A percentile compares a stretch with the other conserved stretches of the same genome.
Conservation (phyloP, 78 protist genomes). For the Tieghemostelium lacteum region DNA sequence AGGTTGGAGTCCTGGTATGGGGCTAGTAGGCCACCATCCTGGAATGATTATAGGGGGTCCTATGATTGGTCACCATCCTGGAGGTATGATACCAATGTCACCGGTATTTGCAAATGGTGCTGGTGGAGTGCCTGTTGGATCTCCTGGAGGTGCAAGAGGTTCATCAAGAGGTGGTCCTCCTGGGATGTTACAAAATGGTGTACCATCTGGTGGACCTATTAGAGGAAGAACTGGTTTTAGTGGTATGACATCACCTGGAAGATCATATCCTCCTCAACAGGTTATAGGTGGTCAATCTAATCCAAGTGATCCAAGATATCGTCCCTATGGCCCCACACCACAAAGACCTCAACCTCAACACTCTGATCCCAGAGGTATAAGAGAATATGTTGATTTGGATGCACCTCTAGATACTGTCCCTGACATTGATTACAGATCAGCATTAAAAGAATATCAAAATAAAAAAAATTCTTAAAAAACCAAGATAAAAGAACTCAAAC, state of each 20-base stretch:
- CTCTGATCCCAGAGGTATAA: conserved; percentile 64
- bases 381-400: conserved; percentile 76
- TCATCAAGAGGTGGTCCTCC: conserved; percentile 9
- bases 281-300: neutral
- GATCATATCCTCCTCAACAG: conserved; percentile 1
- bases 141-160: conserved; percentile 26
- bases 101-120: neutral
- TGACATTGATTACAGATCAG: conserved; percentile 65
- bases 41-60: conserved; percentile 7
- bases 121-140: neutral
- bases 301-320: conserved; percentile 23
- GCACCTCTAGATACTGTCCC: conserved; percentile 53
- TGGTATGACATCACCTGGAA: neutral
- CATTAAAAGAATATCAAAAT: conserved; percentile 61
- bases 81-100: conserved; percentile 8
- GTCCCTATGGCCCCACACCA: conserved; percentile 57
- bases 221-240: conserved; percentile 10
- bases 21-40: conserved; percentile 30
- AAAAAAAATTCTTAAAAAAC: conserved; percentile 24
- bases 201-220: neutral
- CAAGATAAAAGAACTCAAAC: neutral
- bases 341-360: neutral
- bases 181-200: neutral
- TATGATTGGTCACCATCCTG: no score
- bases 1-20: conserved; percentile 28